phyloP scores from a whole-genome alignment of 805 yeast genomes.

The Kregervanrija pseudodelftensis region DNA sequence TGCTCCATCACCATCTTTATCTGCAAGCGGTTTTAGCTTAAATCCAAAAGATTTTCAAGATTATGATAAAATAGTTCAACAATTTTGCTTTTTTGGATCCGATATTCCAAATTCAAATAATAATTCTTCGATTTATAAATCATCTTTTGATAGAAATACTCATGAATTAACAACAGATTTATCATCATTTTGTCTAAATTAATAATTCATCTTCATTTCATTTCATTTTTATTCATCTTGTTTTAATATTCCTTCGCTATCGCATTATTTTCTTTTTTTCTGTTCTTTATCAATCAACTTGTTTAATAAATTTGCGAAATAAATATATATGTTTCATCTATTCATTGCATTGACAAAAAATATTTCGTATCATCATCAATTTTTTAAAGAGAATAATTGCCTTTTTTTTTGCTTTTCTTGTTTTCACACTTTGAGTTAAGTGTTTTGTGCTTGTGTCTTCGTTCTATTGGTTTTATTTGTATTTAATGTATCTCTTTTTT shows the following conservation, averaged over 20 bases:
- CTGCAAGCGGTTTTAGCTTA: conserved; percentile 11
- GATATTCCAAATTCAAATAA: neutral
- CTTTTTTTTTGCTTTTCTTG: too few species aligned
- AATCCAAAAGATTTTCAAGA: conserved; percentile 4
- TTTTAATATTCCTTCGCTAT: neutral
- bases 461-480: too few species aligned
- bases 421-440: too few species aligned
- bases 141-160: neutral
- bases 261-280: neutral
- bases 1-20: conserved; percentile 7
- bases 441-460: too few species aligned
- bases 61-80: conserved; percentile 7
- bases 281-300: neutral
- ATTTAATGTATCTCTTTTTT: too few species aligned
- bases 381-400: too few species aligned
- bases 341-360: too few species aligned
- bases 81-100: conserved; percentile 5
- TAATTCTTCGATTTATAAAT: neutral
- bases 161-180: conserved; percentile 5
- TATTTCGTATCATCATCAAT: too few species aligned
- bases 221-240: neutral
- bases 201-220: neutral
- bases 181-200: conserved; percentile 8
- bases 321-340: too few species aligned
- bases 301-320: neutral